A percentile compares a stretch with the other conserved stretches of the same genome.
phyloP scores from a whole-genome alignment of 495 filamentous ascomycete species.

The Penicillium manginii region DNA sequence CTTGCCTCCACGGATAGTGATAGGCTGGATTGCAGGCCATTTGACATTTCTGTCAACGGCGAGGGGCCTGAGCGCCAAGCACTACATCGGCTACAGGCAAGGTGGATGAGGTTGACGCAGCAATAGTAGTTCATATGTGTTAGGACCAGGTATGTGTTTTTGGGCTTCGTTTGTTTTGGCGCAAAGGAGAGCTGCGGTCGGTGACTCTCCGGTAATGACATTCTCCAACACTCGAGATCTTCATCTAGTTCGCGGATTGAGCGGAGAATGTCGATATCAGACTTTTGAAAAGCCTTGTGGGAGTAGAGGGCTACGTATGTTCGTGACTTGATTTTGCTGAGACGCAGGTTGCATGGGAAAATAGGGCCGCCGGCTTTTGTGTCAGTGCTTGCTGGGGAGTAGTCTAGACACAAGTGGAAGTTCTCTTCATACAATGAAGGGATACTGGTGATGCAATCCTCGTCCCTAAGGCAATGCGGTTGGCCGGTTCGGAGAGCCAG shows the following conservation, averaged over 20 bases:
- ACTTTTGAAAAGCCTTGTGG: not conserved
- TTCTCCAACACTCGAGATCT: not conserved
- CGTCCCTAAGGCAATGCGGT: not conserved
- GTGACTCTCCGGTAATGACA: not conserved
- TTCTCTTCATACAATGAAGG: not conserved
- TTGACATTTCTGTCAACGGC: not conserved
- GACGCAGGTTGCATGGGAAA: not conserved
- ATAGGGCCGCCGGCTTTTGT: not conserved
- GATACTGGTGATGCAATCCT: not conserved
- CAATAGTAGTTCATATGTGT: conserved; percentile 1
- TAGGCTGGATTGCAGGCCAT: not conserved
- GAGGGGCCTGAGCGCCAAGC: not conserved
- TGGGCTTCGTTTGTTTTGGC: not conserved
- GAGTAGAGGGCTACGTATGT: not conserved
- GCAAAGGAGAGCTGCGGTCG: not conserved
- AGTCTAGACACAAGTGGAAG: not conserved
- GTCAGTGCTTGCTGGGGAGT: not conserved
- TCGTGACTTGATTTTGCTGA: not conserved
- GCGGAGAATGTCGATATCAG: not conserved
- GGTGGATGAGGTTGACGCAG: not conserved
- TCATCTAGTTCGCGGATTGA: not conserved
- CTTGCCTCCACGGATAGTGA: not conserved
- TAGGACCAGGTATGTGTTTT: not conserved
- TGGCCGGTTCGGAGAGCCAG: not conserved
- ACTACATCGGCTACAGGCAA: not conserved